Conservation (phyloP, 192 early-diverging fungal genomes). For the Entomortierella lignicola region DNA sequence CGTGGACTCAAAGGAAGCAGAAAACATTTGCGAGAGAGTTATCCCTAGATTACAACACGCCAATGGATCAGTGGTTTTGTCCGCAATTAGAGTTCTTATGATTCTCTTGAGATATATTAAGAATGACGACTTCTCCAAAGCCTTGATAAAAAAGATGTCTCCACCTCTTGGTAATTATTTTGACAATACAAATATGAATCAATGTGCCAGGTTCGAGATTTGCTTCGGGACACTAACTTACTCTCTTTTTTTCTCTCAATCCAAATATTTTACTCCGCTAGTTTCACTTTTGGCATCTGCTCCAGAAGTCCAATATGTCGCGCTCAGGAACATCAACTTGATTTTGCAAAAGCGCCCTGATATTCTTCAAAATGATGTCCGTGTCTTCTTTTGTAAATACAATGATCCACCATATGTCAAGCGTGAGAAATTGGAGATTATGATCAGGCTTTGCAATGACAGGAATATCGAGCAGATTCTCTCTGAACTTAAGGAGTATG, state of each 20-base stretch:
- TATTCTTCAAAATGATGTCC: conserved; percentile 90
- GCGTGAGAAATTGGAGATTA: conserved; percentile 93
- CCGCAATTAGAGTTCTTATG: conserved; percentile 88
- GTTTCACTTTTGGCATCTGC: conserved; percentile 88
- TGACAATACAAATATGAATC: too few species aligned
- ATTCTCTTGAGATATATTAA: conserved; percentile 75
- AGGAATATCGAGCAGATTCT: conserved; percentile 92
- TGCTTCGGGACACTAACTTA: too few species aligned
- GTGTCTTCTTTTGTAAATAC: conserved; percentile 98
- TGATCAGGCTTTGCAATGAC: conserved; percentile 89
- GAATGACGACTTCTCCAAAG: conserved; percentile 77
- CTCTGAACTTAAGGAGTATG: conserved; percentile 93
- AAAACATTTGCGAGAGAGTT: conserved; percentile 89
- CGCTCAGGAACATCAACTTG: conserved; percentile 95
- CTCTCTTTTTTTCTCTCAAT: not conserved
- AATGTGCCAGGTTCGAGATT: too few species aligned
- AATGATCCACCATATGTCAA: conserved; percentile 99
- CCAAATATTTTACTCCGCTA: too few species aligned
- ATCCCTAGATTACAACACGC: conserved; percentile 95
- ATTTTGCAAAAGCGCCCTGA: conserved; percentile 92
- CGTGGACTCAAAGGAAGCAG: conserved; percentile 82
- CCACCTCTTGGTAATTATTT: conserved; percentile 92
- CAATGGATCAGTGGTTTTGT: conserved; percentile 94
- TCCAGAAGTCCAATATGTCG: conserved; percentile 97
- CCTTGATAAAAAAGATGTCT: conserved; percentile 89